Evolutionary conservation across 257 asterid species (phyloP), one percentile per base, ranked within the genome.

Genomic region (Capsicum pubescens): DNA sequence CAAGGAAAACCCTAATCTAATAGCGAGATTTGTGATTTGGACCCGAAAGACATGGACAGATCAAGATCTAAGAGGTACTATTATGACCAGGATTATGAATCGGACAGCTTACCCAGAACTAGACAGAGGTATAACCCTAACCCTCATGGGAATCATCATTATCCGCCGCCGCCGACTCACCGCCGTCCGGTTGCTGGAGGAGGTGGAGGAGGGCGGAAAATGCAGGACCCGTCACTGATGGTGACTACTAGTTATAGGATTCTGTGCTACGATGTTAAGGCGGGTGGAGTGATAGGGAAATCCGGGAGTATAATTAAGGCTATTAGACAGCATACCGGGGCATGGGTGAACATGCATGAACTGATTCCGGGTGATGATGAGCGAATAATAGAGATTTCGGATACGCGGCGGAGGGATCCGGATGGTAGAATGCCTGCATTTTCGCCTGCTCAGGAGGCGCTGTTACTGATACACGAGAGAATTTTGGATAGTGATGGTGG

Each of bases 221-320:
- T 86, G 86, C 90, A 66, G 83, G 96, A 92, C 85, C 83, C 86
- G 32, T 80, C 95, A 17, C 56, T 91, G 42, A 93, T 90, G 93
- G 99, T 92, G 87, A 93, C 98, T 2, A 96, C 98, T 13, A 93
- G 93, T 82, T 96, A 93, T 70, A 91, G 98, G 79, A 93, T 94
- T 83, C 70, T 96, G 72, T 96, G 98, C 57, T 97, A 92, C 79
- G 98, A 96, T 48, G 89, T 89, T 55, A 96, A 93, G 87, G 98
- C 93, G 0, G 99, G 98, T 6, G 98, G 99, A 11, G 99, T 96
- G 69, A 95, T 95, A 88, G 99, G 99, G 85, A 96, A 93, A 84
- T 94, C 98, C 0, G 98, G 98, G 64, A 93, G 98, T 67, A 93
- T 96, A 35, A 91, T 96, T 56, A 94, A 92, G 91, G 83, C 97